phyloP scores from a whole-genome alignment of 306 rosid species.

The Rubus parviflorus region DNA sequence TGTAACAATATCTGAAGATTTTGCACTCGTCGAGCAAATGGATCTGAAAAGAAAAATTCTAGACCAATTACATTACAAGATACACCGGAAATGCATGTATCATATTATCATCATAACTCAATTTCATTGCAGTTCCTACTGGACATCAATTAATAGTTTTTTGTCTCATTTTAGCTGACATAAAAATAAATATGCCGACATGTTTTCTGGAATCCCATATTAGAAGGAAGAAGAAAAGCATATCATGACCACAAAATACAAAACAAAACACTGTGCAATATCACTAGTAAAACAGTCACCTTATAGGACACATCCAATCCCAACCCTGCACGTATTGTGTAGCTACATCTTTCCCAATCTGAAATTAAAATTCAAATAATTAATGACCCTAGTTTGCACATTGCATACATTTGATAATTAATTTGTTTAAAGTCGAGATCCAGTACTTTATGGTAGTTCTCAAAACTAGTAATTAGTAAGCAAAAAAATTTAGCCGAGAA shows the following conservation, averaged over 20 bases:
- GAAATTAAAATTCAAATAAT: slow-evolving; percentile 18
- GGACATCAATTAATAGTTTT: background rate
- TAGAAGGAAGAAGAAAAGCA: background rate
- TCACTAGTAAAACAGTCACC: slow-evolving; percentile 49
- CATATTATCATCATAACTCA: background rate
- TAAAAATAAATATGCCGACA: background rate
- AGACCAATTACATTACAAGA: background rate
- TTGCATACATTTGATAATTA: slow-evolving; percentile 9
- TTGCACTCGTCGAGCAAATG: background rate
- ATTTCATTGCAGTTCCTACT: background rate
- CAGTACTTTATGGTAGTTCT: background rate
- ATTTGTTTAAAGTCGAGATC: slow-evolving; percentile 5
- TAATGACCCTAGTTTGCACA: slow-evolving; percentile 9
- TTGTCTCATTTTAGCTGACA: background rate
- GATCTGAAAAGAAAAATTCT: background rate
- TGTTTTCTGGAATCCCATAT: background rate
- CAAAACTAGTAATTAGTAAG: background rate
- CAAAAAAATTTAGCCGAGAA: background rate
- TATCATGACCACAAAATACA: background rate
- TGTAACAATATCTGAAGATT: background rate
- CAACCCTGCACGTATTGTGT: slow-evolving; percentile 95
- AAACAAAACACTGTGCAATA: slow-evolving; percentile 19
- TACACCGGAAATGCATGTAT: background rate
- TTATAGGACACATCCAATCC: slow-evolving; percentile 99
- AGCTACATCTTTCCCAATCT: slow-evolving; percentile 97